Evolutionary conservation across 768 basidiomycete genomes (phyloP).

Genomic region (Brasilioporus rufonigricans): DNA sequence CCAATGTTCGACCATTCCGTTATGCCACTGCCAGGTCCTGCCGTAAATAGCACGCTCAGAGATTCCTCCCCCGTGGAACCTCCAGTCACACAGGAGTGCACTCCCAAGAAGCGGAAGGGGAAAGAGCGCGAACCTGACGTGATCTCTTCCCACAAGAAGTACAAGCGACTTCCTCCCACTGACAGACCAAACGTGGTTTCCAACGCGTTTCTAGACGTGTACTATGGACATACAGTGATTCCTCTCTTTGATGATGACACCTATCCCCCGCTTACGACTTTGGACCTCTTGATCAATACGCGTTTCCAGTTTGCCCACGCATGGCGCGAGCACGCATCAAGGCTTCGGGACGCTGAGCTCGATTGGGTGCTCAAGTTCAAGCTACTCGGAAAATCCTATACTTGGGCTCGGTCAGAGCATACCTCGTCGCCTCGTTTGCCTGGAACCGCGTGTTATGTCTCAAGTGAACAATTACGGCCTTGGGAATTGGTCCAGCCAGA

Average conservation of each 20-base stretch:
- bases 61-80: not conserved
- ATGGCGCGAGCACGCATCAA: conserved; percentile 17
- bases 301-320: conserved; percentile 24
- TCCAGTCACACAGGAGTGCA: not conserved
- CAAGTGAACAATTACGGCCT: conserved; percentile 4
- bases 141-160: not conserved
- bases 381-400: not conserved
- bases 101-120: conserved; percentile 12
- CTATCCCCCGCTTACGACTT: conserved; percentile 15
- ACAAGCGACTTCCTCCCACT: not conserved
- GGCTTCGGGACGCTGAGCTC: conserved; percentile 9
- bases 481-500: conserved; percentile 16
- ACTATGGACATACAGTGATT: conserved; percentile 6
- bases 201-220: conserved; percentile 7
- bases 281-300: conserved; percentile 18
- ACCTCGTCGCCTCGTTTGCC: conserved; percentile 1
- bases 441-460: conserved; percentile 9
- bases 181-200: not conserved
- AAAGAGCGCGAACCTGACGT: conserved; percentile 20
- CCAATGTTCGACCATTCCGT: not conserved
- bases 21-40: not conserved
- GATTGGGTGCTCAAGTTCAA: conserved; percentile 2
- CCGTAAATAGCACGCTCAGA: not conserved
- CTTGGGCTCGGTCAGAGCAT: conserved; percentile 1
- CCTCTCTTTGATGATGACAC: conserved; percentile 17